These are phyloP conservation scores for Blastocystis sp. DNA, from an alignment of 352 stramenopile species.

Conservation along the genomic window DNA sequence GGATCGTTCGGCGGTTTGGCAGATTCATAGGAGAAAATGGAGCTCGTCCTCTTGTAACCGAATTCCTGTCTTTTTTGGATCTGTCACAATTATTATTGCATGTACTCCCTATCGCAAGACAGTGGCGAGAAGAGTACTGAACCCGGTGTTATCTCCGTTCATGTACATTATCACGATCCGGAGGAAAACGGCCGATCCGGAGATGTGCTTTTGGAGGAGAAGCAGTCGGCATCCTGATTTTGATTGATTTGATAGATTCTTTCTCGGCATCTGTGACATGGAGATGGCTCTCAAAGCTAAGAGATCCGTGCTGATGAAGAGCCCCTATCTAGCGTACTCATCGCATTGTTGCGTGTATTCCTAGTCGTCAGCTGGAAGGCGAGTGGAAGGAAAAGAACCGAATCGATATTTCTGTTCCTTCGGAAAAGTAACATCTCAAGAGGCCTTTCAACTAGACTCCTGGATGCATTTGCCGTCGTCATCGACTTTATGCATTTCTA, in stretches of 20 bases:
- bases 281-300: neutral
- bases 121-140: neutral
- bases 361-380: neutral
- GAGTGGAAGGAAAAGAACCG: slow-evolving; percentile 8
- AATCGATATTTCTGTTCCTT: slow-evolving; percentile 3
- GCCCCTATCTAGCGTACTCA: too few species aligned
- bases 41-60: too few species aligned
- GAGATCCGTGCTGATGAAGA: neutral
- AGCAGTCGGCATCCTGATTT: neutral
- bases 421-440: neutral
- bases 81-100: too few species aligned
- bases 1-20: neutral
- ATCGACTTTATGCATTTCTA: slow-evolving; percentile 28
- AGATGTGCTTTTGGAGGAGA: neutral
- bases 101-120: neutral
- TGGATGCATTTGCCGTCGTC: neutral
- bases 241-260: too few species aligned
- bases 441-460: neutral
- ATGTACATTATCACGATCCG: too few species aligned
- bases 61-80: too few species aligned
- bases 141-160: neutral
- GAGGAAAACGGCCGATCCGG: too few species aligned
- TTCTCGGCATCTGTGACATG: neutral
- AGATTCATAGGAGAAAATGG: neutral
- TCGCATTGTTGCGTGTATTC: too few species aligned